A percentile compares a stretch with the other conserved stretches of the same genome.
These are phyloP conservation scores for Penicillium corylophilum DNA, from an alignment of 2,329 filamentous ascomycete genomes.

Conservation along the genomic window DNA sequence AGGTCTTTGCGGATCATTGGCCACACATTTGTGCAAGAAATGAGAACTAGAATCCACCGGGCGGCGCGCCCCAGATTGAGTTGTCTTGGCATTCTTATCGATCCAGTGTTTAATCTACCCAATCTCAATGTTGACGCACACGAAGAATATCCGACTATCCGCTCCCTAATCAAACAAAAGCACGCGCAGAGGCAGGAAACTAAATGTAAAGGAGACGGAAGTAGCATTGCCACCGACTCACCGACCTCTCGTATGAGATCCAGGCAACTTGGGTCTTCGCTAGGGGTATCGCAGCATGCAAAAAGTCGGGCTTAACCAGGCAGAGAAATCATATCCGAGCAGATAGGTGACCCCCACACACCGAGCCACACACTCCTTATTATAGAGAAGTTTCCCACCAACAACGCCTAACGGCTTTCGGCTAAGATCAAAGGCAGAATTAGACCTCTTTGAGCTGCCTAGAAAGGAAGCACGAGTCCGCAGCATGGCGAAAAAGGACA, in stretches of 20 bases:
- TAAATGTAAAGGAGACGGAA: background rate
- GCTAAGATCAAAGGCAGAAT: background rate
- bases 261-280: background rate
- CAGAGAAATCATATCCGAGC: conserved; percentile 8
- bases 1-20: background rate
- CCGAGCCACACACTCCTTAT: background rate
- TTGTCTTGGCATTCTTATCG: conserved; percentile 1
- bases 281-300: background rate
- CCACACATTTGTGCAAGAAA: background rate
- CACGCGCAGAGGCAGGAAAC: background rate
- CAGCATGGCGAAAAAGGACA: conserved; percentile 2
- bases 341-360: background rate
- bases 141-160: background rate
- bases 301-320: background rate
- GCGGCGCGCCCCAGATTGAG: background rate
- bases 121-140: background rate
- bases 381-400: background rate
- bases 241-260: background rate
- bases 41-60: background rate
- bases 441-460: background rate
- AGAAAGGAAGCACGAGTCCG: background rate
- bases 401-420: background rate
- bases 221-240: background rate
- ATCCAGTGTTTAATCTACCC: background rate
- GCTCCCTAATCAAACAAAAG: background rate